These are phyloP conservation scores for Aspergillus panamensis DNA, from an alignment of 495 filamentous ascomycete species.

Conservation along the genomic window DNA sequence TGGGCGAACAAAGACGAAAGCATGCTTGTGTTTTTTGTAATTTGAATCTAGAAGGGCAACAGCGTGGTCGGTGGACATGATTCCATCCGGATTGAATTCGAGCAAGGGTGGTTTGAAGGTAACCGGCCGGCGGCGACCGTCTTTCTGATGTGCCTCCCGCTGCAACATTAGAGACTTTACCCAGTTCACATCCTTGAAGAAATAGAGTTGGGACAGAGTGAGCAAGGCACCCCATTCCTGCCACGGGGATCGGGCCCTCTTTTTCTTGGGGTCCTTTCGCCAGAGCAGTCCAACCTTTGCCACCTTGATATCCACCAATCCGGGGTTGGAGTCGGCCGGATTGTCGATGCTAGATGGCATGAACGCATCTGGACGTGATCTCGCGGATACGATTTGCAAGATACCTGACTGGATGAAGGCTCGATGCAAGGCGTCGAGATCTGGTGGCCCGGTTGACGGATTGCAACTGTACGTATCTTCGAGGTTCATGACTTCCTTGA, in stretches of 20 bases:
- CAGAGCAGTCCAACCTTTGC: constrained; percentile 94
- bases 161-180: constrained; percentile 88
- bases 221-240: constrained; percentile 97
- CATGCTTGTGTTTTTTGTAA: constrained; percentile 96
- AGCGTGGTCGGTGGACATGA: constrained; percentile 88
- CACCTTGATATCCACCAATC: constrained; percentile 94
- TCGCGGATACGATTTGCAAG: constrained; percentile 87
- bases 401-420: constrained; percentile 88
- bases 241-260: constrained; percentile 93
- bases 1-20: constrained; percentile 86
- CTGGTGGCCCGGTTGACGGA: constrained; percentile 67
- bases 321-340: constrained; percentile 82
- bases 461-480: constrained; percentile 90
- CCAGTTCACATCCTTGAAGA: constrained; percentile 91
- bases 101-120: constrained; percentile 86
- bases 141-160: constrained; percentile 70
- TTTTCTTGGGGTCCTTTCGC: constrained; percentile 93
- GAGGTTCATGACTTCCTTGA: constrained; percentile 87
- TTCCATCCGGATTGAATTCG: constrained; percentile 85
- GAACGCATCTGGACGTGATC: constrained; percentile 92
- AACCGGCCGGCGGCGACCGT: constrained; percentile 52
- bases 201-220: constrained; percentile 91
- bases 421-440: constrained; percentile 73
- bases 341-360: constrained; percentile 82
- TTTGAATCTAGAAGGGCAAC: constrained; percentile 81